A percentile compares a stretch with the other conserved stretches of the same genome.
phyloP scores from a whole-genome alignment of 2,329 filamentous ascomycete species.

The Epichloe gansuensis region DNA sequence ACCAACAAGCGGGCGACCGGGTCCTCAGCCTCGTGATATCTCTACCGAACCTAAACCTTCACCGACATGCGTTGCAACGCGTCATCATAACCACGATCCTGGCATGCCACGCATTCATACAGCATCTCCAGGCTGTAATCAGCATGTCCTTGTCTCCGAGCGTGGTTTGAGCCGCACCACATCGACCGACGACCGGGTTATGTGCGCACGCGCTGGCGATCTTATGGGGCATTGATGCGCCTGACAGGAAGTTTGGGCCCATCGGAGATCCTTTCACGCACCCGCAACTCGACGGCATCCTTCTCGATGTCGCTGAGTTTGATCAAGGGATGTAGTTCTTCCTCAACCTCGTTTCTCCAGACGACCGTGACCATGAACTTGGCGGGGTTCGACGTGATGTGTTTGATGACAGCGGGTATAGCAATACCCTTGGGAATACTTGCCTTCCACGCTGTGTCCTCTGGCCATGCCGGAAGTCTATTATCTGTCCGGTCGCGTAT shows the following conservation, averaged over 20 bases:
- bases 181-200: too few relatives aligned
- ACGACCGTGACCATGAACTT: slow-evolving; percentile 1
- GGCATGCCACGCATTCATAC: neutral
- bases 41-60: neutral
- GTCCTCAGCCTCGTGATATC: too few relatives aligned
- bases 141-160: neutral
- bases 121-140: neutral
- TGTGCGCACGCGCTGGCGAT: too few relatives aligned
- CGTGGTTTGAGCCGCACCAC: neutral
- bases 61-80: neutral
- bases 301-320: neutral
- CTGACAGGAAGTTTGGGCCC: neutral
- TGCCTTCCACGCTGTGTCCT: neutral
- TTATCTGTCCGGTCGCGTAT: slow-evolving; percentile 1
- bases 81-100: neutral
- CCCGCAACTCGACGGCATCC: neutral
- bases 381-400: neutral
- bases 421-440: neutral
- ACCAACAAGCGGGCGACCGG: too few relatives aligned
- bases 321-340: neutral
- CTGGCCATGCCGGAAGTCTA: neutral
- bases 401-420: neutral
- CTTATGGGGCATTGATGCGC: neutral
- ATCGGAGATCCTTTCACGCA: neutral
- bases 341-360: neutral